Conservation (phyloP, 2,329 filamentous ascomycete genomes). For the Ceratocystis cacaofunesta region DNA sequence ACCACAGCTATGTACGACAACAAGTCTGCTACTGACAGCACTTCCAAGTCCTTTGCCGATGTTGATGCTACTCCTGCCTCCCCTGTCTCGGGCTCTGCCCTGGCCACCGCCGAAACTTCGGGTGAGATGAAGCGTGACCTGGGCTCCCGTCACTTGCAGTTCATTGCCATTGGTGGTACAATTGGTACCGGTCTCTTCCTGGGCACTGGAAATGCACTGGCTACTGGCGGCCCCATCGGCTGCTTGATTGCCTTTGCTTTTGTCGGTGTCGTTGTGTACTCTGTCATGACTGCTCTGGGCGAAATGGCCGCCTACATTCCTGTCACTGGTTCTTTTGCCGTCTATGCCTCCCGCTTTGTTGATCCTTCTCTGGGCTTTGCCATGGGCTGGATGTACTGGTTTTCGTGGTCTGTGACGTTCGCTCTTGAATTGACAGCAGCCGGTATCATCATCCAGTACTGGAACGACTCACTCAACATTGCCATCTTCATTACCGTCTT, state of each 20-base stretch:
- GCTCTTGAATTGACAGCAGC: slow-evolving; percentile 59
- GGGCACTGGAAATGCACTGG: slow-evolving; percentile 47
- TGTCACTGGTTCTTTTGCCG: slow-evolving; percentile 59
- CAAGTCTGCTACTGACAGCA: slow-evolving; percentile 5
- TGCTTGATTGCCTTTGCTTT: slow-evolving; percentile 54
- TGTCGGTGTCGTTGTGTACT: slow-evolving; percentile 57
- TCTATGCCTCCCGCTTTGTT: slow-evolving; percentile 61
- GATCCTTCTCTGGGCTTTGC: slow-evolving; percentile 59
- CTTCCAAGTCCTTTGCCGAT: slow-evolving; percentile 1
- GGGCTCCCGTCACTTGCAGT: slow-evolving; percentile 31
- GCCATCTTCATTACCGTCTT: slow-evolving; percentile 62
- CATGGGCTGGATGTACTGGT: slow-evolving; percentile 77
- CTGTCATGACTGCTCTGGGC: slow-evolving; percentile 54
- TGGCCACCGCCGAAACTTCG: not conserved
- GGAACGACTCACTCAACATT: slow-evolving; percentile 46
- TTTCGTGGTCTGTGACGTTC: slow-evolving; percentile 59
- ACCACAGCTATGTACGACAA: slow-evolving; percentile 1
- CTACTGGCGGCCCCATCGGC: slow-evolving; percentile 48
- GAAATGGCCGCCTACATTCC: slow-evolving; percentile 70
- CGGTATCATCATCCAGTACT: slow-evolving; percentile 63
- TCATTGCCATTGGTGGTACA: slow-evolving; percentile 43
- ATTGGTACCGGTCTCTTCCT: slow-evolving; percentile 63
- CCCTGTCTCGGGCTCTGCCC: not conserved
- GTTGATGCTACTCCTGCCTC: not conserved
- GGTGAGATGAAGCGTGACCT: slow-evolving; percentile 23